phyloP scores from a whole-genome alignment of 2,329 filamentous ascomycete genomes.

The Tolypocladium amazonense region DNA sequence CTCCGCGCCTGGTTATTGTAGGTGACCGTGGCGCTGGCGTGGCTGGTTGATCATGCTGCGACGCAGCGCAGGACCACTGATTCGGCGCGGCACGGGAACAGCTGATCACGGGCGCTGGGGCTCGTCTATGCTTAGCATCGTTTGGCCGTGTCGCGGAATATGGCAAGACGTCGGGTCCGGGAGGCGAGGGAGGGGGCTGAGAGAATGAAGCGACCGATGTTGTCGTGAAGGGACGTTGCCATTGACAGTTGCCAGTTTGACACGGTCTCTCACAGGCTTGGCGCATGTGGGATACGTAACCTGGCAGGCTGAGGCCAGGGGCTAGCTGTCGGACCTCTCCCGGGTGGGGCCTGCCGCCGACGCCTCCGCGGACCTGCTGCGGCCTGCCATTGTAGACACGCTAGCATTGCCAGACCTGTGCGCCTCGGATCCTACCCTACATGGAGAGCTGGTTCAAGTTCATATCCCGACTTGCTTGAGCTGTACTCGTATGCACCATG shows the following conservation, averaged over 20 bases:
- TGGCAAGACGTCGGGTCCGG: background rate
- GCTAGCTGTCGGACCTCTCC: background rate
- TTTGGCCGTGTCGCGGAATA: background rate
- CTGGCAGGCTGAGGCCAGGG: background rate
- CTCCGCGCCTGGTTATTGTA: conserved; percentile 5
- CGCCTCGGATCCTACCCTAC: too few relatives aligned
- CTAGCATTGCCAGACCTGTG: too few relatives aligned
- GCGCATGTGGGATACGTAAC: background rate
- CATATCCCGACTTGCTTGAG: too few relatives aligned
- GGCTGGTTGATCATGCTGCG: conserved; percentile 11
- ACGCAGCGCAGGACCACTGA: background rate
- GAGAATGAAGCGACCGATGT: background rate
- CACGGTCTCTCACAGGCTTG: background rate
- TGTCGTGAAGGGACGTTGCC: background rate
- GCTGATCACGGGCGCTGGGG: background rate
- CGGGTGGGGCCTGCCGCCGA: background rate
- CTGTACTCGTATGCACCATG: too few relatives aligned
- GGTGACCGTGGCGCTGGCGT: conserved; percentile 6
- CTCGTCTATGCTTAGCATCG: background rate
- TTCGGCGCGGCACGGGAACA: background rate
- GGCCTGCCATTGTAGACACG: too few relatives aligned
- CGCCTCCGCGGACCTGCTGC: background rate
- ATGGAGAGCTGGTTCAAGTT: too few relatives aligned
- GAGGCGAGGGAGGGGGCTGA: background rate
- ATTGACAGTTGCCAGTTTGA: background rate